Conservation (phyloP, 495 filamentous ascomycete genomes). For the Terfezia boudieri region DNA sequence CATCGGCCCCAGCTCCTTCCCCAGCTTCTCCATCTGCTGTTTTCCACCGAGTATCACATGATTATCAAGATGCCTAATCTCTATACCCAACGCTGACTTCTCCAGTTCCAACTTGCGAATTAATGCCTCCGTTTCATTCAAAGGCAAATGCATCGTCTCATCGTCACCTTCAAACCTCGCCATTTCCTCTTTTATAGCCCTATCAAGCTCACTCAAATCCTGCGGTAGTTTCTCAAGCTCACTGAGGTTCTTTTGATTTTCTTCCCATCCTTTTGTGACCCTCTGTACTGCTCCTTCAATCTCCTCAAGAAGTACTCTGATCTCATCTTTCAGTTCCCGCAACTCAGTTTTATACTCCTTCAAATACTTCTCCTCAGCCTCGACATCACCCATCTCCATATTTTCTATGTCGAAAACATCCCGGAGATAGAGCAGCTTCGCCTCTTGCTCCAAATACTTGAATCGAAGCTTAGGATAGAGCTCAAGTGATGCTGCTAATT, state of each 20-base stretch:
- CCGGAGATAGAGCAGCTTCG: slow-evolving; percentile 60
- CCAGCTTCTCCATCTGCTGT: not conserved
- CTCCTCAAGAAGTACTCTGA: not conserved
- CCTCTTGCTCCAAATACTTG: slow-evolving; percentile 69
- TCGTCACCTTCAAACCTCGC: not conserved
- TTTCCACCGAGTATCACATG: not conserved
- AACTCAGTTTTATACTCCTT: too few relatives aligned
- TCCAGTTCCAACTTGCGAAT: not conserved
- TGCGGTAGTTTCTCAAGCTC: not conserved
- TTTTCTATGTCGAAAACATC: too few relatives aligned
- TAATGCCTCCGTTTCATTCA: not conserved
- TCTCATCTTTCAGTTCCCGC: too few relatives aligned
- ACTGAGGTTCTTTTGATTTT: not conserved
- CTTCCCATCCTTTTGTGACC: not conserved
- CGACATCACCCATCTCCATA: too few relatives aligned
- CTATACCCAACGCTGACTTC: not conserved
- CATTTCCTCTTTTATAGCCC: not conserved
- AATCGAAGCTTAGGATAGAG: slow-evolving; percentile 93
- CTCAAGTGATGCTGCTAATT: slow-evolving; percentile 23
- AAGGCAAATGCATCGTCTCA: not conserved
- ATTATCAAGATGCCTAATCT: not conserved
- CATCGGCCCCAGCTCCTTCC: not conserved
- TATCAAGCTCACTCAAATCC: not conserved
- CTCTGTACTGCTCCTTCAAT: not conserved
- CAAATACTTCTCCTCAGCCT: too few relatives aligned